phyloP scores from a whole-genome alignment of 208 protist species.

The Leishmania lainsoni region DNA sequence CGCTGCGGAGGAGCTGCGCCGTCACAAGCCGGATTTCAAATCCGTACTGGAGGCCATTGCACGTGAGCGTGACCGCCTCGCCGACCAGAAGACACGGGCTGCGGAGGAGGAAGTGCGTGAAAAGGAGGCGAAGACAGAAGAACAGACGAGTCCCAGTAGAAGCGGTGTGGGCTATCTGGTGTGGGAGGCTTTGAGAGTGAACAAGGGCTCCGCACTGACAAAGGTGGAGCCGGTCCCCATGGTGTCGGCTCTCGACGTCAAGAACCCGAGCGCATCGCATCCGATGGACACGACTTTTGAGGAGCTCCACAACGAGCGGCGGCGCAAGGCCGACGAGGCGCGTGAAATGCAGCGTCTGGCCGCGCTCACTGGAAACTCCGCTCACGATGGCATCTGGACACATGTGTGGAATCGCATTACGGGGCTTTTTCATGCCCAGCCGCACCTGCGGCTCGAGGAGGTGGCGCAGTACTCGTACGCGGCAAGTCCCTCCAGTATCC shows the following conservation, averaged over 20 bases:
- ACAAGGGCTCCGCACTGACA: slow-evolving; percentile 6
- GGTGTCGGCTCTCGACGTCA: slow-evolving; percentile 14
- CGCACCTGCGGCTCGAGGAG: slow-evolving; percentile 42
- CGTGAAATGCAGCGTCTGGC: slow-evolving; percentile 52
- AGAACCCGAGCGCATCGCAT: slow-evolving; percentile 23
- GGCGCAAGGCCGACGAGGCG: slow-evolving; percentile 31
- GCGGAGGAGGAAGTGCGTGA: slow-evolving; percentile 1
- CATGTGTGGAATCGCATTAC: slow-evolving; percentile 54
- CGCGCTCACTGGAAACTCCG: not conserved
- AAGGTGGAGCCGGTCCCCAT: not conserved
- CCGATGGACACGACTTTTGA: slow-evolving; percentile 87
- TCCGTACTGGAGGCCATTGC: slow-evolving; percentile 56
- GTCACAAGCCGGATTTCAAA: slow-evolving; percentile 60
- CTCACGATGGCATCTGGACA: not conserved
- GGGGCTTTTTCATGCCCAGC: slow-evolving; percentile 36
- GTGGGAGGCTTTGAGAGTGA: slow-evolving; percentile 27
- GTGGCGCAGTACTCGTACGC: slow-evolving; percentile 71
- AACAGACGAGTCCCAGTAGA: not conserved
- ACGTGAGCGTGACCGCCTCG: slow-evolving; percentile 46
- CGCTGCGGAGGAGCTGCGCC: slow-evolving; percentile 44
- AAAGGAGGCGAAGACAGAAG: not conserved
- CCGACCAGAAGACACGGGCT: not conserved
- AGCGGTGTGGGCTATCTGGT: slow-evolving; percentile 10
- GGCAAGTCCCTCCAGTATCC: slow-evolving; percentile 72
- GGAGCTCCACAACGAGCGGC: slow-evolving; percentile 24